Base-by-base conservation (phyloP, 768 basidiomycete species). In the Lactarius sp. region DNA sequence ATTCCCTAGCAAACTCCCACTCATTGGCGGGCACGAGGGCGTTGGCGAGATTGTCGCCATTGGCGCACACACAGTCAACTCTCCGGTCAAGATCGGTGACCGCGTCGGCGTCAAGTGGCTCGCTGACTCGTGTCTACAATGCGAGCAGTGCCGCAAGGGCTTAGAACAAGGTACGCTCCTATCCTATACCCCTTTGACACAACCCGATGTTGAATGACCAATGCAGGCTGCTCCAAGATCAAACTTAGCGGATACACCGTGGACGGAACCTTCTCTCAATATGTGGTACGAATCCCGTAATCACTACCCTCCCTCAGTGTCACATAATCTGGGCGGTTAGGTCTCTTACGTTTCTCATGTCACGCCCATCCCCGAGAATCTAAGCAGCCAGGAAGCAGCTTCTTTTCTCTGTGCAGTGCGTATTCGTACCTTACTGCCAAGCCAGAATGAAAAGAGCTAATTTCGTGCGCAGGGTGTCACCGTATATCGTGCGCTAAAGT, bases 81-180 rank as follows among this genome's bases (percentile, higher is more conserved):
- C 82, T 12, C 82, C 84, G 0, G 82, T 93, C 66, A 84, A 88
- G 70, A 64, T 92, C 42, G 92, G 92, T 20, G 85, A 92, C 59
- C 81, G 88, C 13, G 90, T 93, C 50, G 92, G 92, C 5, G 83
- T 94, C 75, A 93, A 94, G 72, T 89, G 86, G 87, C 76, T 88
- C 14, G 87, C 88, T 1, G 79, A 86, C 70, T 85, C 82, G 62
- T 92, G 92, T 71, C 76, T 87, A 13, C 76, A 86, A 63, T 94
- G 91, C 73, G 87, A 90, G 72, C 80, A 80, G 58, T 95, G 92
- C 73, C 78, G 84, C 53, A 83, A 85, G 59, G 90, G 89, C n/a
- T 76, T 79, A 56, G 92, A 94, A 68, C 85, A 89, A 76, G 81
- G 88, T 87, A 53, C n/a, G 81, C 61, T 68, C n/a, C 41, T 3